Base-by-base conservation (phyloP, 2,329 filamentous ascomycete genomes). In the Dothideomycetes sp. region DNA sequence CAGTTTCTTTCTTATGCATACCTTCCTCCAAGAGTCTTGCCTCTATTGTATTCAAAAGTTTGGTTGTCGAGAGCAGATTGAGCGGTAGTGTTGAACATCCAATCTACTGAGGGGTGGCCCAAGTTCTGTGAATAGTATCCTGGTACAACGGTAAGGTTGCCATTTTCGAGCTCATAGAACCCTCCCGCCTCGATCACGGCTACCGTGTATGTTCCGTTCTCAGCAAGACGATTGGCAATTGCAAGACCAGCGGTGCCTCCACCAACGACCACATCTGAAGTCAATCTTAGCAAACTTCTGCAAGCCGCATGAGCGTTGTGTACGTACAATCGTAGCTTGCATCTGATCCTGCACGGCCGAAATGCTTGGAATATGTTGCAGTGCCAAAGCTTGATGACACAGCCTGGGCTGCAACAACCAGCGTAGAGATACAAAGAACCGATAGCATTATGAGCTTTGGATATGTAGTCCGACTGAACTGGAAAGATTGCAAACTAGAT, bases 21-120 rank as follows among this genome's bases (percentile, higher is more conserved):
- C 27, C 27, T 30, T 30, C 56, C 53, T 13, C 53, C 55, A 2
- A 57, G 39, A 17, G 46, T 48, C 34, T 53, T 55, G 28, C 55
- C 55, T 8, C 52, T 49, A 29, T 48, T 44, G 47, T 56, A 59
- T 15, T 48, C 49, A 2, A 53, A 32, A 19, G 19, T 32, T 20
- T 32, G 36, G 4, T 32, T 32, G 10, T 31, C 16, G 9, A 32
- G 13, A 25, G 8, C 27, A 2, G 28, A 9, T 17, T 45, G 43
- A n/a, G 54, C 51, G 17, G 44, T 40, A 2, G 54, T 58, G 5
- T 47, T 38, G 31, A 52, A 51, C 10, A 42, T 41, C 54, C 54
- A 57, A 33, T 57, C 54, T 15, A 56, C 47, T 18, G 50, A 33
- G 10, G 51, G 48, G n/a, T 55, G 44, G 9, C 36, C 36, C 19